Conservation (phyloP, 495 filamentous ascomycete species). For the Podospora australis region DNA sequence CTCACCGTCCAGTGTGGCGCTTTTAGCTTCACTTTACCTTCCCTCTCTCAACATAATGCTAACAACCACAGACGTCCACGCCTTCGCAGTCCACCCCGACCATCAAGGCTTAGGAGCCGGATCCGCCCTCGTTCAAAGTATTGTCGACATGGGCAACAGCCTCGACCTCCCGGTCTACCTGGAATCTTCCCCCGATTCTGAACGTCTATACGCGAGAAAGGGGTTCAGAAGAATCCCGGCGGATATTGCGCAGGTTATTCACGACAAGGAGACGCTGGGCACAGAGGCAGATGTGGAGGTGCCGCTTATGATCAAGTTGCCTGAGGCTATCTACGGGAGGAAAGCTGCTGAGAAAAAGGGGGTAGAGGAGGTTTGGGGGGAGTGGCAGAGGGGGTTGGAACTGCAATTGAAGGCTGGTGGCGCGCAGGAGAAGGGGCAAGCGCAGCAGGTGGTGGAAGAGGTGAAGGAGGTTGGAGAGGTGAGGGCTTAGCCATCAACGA, state of each 20-base stretch:
- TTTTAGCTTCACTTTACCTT: neutral
- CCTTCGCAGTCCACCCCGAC: constrained; percentile 24
- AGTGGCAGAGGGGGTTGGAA: neutral
- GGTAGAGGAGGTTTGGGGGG: neutral
- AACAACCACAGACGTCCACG: constrained; percentile 21
- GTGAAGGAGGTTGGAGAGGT: neutral
- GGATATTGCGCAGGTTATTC: constrained; percentile 15
- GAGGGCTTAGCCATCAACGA: neutral
- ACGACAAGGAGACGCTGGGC: constrained; percentile 12
- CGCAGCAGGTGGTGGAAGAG: neutral
- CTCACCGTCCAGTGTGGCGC: too few species aligned
- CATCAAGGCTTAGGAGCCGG: constrained; percentile 39
- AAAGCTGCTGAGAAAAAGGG: neutral
- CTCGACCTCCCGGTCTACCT: constrained; percentile 28
- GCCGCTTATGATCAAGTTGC: constrained; percentile 23
- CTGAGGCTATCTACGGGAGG: neutral
- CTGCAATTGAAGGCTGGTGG: neutral
- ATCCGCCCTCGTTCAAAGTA: constrained; percentile 35
- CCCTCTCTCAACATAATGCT: neutral
- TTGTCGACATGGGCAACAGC: constrained; percentile 16
- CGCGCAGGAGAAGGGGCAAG: neutral
- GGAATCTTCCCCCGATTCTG: constrained; percentile 21
- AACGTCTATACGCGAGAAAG: constrained; percentile 24
- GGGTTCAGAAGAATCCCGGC: constrained; percentile 20
- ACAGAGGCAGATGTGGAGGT: constrained; percentile 19